Conservation (phyloP, 202 grass and related monocot species). For the Panicum hallii region DNA sequence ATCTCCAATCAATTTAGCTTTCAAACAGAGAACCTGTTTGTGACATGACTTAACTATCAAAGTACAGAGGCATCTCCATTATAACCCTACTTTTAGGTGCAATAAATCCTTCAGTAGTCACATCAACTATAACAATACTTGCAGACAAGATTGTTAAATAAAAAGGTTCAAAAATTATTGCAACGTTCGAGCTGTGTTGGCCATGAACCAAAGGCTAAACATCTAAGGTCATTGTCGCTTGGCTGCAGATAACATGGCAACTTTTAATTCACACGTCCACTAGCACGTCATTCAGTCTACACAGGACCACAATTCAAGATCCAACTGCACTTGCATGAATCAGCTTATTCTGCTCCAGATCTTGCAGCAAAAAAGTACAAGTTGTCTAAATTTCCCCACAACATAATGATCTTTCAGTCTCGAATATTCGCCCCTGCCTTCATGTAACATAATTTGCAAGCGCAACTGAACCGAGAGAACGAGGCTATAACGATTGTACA, state of each 20-base stretch:
- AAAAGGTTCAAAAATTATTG: conserved; percentile 14
- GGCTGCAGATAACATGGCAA: background rate
- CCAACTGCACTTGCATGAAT: conserved; percentile 9
- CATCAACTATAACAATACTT: conserved; percentile 39
- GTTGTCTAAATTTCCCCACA: background rate
- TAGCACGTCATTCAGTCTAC: background rate
- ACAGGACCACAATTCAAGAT: background rate
- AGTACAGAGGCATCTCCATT: conserved; percentile 23
- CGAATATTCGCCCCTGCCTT: background rate
- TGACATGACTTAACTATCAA: conserved; percentile 47
- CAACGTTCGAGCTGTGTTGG: background rate
- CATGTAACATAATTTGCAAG: background rate
- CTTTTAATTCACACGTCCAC: background rate
- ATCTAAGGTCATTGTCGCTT: background rate
- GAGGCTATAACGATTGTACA: conserved; percentile 9
- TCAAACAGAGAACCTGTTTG: conserved; percentile 40
- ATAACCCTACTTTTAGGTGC: conserved; percentile 51
- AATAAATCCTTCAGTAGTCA: conserved; percentile 44
- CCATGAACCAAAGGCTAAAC: conserved; percentile 4
- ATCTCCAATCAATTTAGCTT: conserved; percentile 52
- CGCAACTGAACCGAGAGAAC: background rate
- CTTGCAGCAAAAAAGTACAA: background rate
- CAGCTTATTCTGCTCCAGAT: conserved; percentile 31
- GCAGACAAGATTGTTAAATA: conserved; percentile 12
- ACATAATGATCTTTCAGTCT: background rate